Base-by-base conservation (phyloP, 2,329 filamentous ascomycete genomes). In the Pezicula neosporulosa region DNA sequence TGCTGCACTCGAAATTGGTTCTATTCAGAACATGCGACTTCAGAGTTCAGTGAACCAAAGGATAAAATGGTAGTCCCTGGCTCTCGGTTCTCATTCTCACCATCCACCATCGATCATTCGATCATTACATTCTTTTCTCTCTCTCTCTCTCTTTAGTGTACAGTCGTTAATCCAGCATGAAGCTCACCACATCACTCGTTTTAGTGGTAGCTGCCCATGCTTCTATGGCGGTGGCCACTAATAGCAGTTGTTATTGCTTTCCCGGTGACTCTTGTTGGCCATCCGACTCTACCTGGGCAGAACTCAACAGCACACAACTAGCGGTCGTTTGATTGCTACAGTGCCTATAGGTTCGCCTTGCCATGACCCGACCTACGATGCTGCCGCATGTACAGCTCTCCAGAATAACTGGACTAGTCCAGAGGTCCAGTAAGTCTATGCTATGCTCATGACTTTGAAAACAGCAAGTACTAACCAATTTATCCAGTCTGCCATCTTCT, bases 401-500 rank as follows among this genome's bases (percentile, higher is more conserved):
- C 48, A 58, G 35, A 28, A 33, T 2, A 27, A 44, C 9, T 58
- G 50, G 55, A 15, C 18, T 7, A 21, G 21, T 13, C 50, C 54
- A 12, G 33, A 48, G 21, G 18, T 53, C 12, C 56, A 58, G 41
- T 44, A 44, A 21, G 41, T 44, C 28, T 24, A 44, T 44, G 18
- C 21, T 12, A 15, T 18, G 15, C 7, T 12, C 41, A 28, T 44
- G 18, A 15, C 10, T 24, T 27, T 15, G 16, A 24, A 43, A 8
- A 44, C 6, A 10, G 41, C 9, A 19, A 27, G 15, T 13, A 6
- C 5, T 44, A 6, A 39, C n/a, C 19, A 28, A 15, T 75, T 80
- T 89, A 3, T 12, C 4, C 36, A 9, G 53, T 43, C 38, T 53
- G 44, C 27, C 18, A 1, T 37, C 21, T 21, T 35, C 48, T 4